Evolutionary conservation across 2,329 filamentous ascomycete genomes (phyloP).

Genomic region (Coniochaeta prunicola): DNA sequence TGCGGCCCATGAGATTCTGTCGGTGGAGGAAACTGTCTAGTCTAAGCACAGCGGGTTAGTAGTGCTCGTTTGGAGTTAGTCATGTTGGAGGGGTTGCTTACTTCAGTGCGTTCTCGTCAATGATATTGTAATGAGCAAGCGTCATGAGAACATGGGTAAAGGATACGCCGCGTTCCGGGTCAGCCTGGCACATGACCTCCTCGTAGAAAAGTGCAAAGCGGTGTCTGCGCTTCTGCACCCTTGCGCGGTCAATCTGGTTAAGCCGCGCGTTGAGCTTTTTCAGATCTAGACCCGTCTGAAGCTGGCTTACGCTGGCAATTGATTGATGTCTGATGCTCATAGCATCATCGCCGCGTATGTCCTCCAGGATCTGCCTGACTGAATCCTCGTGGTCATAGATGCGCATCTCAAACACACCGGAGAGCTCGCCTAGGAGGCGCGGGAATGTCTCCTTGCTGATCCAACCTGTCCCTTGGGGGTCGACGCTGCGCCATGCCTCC

Average conservation of each 20-base stretch:
- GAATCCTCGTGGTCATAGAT: constrained; percentile 91
- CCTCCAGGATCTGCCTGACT: constrained; percentile 77
- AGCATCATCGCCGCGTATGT: constrained; percentile 58
- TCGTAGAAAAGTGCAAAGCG: constrained; percentile 95
- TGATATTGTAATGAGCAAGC: constrained; percentile 96
- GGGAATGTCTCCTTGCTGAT: constrained; percentile 89
- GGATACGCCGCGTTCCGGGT: constrained; percentile 80
- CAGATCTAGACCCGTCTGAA: constrained; percentile 60
- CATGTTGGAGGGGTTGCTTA: background rate
- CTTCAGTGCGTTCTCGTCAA: constrained; percentile 64
- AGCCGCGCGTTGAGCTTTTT: constrained; percentile 68
- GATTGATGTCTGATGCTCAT: constrained; percentile 47
- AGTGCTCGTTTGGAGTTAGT: background rate
- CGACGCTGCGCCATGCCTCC: constrained; percentile 93
- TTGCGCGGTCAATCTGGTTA: constrained; percentile 62
- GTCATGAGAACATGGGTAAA: constrained; percentile 94
- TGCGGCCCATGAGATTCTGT: constrained; percentile 80
- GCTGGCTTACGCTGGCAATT: constrained; percentile 42
- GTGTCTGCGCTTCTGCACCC: constrained; percentile 67
- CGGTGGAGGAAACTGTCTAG: constrained; percentile 92
- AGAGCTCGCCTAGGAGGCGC: constrained; percentile 80
- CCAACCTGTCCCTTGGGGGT: constrained; percentile 84
- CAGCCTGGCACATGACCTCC: constrained; percentile 88
- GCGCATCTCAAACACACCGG: constrained; percentile 93
- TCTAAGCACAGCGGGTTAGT: constrained; percentile 35